Evolutionary conservation across 768 basidiomycete genomes (phyloP).

Genomic region (Russula abietina): DNA sequence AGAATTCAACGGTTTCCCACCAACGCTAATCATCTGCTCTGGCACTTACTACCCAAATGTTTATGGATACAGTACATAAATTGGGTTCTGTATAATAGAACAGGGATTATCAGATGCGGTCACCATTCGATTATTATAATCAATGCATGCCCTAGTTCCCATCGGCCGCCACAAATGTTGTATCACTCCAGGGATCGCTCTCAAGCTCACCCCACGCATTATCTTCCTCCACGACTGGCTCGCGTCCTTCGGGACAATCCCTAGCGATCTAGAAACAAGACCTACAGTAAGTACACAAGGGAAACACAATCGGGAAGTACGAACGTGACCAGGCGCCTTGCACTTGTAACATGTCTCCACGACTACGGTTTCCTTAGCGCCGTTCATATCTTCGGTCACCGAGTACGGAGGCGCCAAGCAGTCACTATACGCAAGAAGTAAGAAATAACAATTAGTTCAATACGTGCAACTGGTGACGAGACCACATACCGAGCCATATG

Average conservation of each 20-base stretch:
- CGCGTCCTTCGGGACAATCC: slow-evolving; percentile 34
- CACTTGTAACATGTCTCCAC: slow-evolving; percentile 86
- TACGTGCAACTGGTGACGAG: background rate
- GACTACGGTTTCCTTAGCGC: slow-evolving; percentile 46
- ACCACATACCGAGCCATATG: slow-evolving; percentile 65
- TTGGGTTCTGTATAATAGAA: slow-evolving; percentile 6
- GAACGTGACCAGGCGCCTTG: slow-evolving; percentile 80
- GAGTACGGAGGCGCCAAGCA: slow-evolving; percentile 71
- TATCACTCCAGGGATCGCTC: slow-evolving; percentile 11
- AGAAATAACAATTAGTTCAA: background rate
- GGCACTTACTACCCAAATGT: background rate
- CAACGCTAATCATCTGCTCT: too few species aligned
- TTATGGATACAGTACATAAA: slow-evolving; percentile 7
- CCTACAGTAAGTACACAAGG: background rate
- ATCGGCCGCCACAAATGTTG: background rate
- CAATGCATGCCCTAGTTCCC: slow-evolving; percentile 1
- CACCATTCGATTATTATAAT: background rate
- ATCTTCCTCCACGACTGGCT: slow-evolving; percentile 15
- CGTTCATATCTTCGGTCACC: slow-evolving; percentile 39
- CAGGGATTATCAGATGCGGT: background rate
- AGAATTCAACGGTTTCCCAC: too few species aligned
- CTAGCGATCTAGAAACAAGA: slow-evolving; percentile 30
- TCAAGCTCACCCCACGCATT: slow-evolving; percentile 19
- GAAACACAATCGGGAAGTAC: slow-evolving; percentile 28
- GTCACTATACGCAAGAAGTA: slow-evolving; percentile 45